These are phyloP conservation scores for Incumbomyces delicatus DNA, from an alignment of 2,329 filamentous ascomycete species.

Conservation along the genomic window DNA sequence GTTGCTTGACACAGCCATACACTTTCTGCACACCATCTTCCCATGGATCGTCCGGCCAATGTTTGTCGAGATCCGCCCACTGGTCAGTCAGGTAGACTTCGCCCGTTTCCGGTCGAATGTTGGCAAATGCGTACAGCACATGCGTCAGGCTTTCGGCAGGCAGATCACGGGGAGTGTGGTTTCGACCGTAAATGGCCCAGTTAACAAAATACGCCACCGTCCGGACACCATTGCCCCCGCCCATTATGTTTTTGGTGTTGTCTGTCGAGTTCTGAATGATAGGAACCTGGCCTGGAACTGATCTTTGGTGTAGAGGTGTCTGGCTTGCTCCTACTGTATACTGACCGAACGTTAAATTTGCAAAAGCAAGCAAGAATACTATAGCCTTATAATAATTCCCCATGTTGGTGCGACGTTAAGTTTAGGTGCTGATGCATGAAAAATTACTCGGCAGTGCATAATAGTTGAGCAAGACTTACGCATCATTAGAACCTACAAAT, in stretches of 20 bases:
- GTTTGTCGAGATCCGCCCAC: constrained; percentile 60
- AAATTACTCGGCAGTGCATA: not conserved
- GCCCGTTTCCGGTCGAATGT: constrained; percentile 66
- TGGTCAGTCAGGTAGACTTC: constrained; percentile 67
- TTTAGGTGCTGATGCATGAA: too few relatives aligned
- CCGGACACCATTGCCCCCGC: constrained; percentile 13
- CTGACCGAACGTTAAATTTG: not conserved
- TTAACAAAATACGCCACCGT: constrained; percentile 39
- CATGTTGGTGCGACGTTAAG: not conserved
- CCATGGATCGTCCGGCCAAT: constrained; percentile 55
- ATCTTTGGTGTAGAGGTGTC: not conserved
- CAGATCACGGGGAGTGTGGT: constrained; percentile 76
- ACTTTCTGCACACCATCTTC: constrained; percentile 62
- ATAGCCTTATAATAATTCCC: not conserved
- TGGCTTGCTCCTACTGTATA: not conserved
- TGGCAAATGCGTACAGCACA: constrained; percentile 83
- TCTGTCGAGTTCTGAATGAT: not conserved
- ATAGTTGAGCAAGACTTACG: not conserved
- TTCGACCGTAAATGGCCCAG: constrained; percentile 68
- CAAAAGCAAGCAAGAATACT: not conserved
- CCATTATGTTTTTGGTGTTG: not conserved
- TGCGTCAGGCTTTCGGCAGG: constrained; percentile 76
- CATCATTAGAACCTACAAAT: not conserved
- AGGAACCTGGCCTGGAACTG: not conserved
- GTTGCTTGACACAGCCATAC: constrained; percentile 68